Evolutionary conservation across 192 early-diverging fungal genomes (phyloP).

Genomic region (Umbelopsis sp.): DNA sequence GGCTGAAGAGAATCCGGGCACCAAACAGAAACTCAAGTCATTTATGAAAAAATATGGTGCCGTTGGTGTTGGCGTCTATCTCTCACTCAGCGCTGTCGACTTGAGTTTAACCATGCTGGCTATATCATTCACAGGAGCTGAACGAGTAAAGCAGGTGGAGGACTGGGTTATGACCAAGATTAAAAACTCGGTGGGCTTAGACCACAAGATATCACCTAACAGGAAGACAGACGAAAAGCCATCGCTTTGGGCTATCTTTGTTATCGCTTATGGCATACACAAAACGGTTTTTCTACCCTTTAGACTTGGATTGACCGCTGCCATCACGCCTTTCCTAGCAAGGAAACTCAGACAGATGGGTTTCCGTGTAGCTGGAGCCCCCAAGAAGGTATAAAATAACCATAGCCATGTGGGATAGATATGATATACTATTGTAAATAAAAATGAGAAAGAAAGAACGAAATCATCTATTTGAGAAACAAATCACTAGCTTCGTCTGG

Average conservation of each 20-base stretch:
- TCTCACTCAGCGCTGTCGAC: constrained; percentile 47
- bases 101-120: constrained; percentile 51
- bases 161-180: constrained; percentile 45
- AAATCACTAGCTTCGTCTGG: not conserved
- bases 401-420: not conserved
- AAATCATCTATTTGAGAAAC: not conserved
- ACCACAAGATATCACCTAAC: constrained; percentile 27
- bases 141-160: constrained; percentile 48
- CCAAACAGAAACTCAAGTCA: constrained; percentile 33
- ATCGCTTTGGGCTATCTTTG: constrained; percentile 50
- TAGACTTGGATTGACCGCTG: constrained; percentile 55
- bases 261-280: constrained; percentile 66
- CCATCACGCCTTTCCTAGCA: constrained; percentile 53
- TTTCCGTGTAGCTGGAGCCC: constrained; percentile 34
- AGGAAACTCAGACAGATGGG: constrained; percentile 51
- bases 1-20: not conserved
- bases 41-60: constrained; percentile 56
- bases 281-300: constrained; percentile 58
- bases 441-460: not conserved
- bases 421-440: not conserved
- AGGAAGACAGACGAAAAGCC: constrained; percentile 35
- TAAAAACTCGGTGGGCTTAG: constrained; percentile 31
- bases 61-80: constrained; percentile 53
- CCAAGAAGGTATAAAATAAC: not conserved
- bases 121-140: constrained; percentile 49